Conservation (phyloP, 495 filamentous ascomycete genomes). For the Neurospora sp. region DNA sequence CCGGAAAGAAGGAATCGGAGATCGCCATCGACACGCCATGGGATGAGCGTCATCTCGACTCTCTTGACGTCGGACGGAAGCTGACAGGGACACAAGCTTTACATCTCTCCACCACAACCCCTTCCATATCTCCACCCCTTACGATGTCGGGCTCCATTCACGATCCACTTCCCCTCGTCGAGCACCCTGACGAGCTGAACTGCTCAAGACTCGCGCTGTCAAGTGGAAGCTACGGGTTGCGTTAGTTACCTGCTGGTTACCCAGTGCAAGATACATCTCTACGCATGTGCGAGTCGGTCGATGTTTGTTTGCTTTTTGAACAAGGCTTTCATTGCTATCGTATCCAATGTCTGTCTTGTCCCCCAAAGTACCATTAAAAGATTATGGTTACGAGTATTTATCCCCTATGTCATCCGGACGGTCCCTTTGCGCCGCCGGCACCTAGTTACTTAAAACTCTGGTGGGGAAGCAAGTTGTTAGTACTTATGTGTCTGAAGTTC, state of each 20-base stretch:
- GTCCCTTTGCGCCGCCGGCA: not conserved
- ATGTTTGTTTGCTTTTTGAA: not conserved
- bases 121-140: not conserved
- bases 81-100: not conserved
- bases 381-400: not conserved
- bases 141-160: not conserved
- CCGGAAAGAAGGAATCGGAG: not conserved
- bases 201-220: not conserved
- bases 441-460: not conserved
- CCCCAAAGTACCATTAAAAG: not conserved
- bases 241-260: not conserved
- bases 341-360: not conserved
- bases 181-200: not conserved
- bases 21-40: not conserved
- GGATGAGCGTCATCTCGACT: not conserved
- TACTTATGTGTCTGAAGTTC: not conserved
- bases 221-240: not conserved
- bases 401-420: not conserved
- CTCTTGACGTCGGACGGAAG: not conserved
- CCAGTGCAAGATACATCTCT: not conserved
- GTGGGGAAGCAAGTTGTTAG: not conserved
- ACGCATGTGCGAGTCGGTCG: not conserved
- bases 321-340: not conserved
- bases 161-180: not conserved
- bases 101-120: not conserved